Evolutionary conservation across 345 rosid genomes (phyloP), one percentile per base, ranked within the genome.

Genomic region (Combretum micranthum): DNA sequence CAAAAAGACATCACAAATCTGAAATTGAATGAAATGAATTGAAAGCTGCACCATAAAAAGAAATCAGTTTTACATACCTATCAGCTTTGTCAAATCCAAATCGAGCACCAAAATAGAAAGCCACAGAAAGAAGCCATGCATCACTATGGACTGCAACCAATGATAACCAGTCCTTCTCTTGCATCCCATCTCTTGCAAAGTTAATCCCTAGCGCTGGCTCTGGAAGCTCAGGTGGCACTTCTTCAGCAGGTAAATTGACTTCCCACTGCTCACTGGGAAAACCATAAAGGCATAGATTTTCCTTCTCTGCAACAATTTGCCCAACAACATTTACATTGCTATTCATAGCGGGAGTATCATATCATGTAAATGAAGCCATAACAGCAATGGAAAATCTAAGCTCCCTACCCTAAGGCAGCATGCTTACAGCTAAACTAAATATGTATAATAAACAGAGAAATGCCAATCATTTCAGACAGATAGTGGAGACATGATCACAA

Each of bases 131-230:
- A 69, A 91, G 82, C 98, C 98, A 91, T 3, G 96, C 83, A 71
- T 84, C 90, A 52, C 90, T 77, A 50, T 84, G 90, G 53, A 79
- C 83, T 54, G 90, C 87, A 69, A 90, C 96, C 66, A 90, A 76
- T 47, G 95, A 82, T 66, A 91, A 23, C 96, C 98, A 91, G 66
- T 91, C 92, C 69, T 86, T 88, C 57, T 82, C 90, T 44, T 60
- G 81, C 98, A 88, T 88, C 55, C 98, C 96, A 66, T 88, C 95
- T 69, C 96, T 80, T 42, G 96, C 98, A 66, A 91, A 91, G 78
- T 91, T 91, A 71, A 91, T 91, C 46, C 98, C 98, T 50, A 88
- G 68, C 32, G 88, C 96, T 44, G 98, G 98, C 71, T 91, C 98
- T 1, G 98, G 98, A 48, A 91, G 87, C 69, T 91, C 95, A 0